These are phyloP conservation scores for Wallacemonas sp. DNA, from an alignment of 208 protist species.

Conservation along the genomic window DNA sequence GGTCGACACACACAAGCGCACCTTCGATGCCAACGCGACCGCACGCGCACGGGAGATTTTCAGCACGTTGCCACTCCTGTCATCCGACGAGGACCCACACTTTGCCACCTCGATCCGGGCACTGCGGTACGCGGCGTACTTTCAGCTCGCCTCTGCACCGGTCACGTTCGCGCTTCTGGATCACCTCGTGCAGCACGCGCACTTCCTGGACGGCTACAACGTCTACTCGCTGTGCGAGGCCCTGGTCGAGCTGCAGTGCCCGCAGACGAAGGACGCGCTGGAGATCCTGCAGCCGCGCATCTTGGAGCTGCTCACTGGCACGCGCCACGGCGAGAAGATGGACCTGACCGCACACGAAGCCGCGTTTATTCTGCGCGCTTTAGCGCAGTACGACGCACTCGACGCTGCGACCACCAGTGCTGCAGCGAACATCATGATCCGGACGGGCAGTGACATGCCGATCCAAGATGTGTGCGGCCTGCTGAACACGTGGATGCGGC, in stretches of 20 bases:
- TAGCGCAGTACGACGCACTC: constrained; percentile 26
- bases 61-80: constrained; percentile 66
- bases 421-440: not conserved
- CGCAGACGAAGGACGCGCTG: constrained; percentile 59
- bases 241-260: constrained; percentile 48
- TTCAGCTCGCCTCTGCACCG: constrained; percentile 39
- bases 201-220: constrained; percentile 60
- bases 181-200: constrained; percentile 71
- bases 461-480: not conserved
- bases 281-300: constrained; percentile 60
- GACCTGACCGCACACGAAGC: constrained; percentile 58
- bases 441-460: not conserved
- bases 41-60: constrained; percentile 49
- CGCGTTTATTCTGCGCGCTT: constrained; percentile 34
- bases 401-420: constrained; percentile 22
- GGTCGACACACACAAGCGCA: constrained; percentile 39
- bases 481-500: constrained; percentile 7
- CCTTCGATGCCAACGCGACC: constrained; percentile 42
- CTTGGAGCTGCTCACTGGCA: constrained; percentile 33
- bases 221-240: constrained; percentile 42
- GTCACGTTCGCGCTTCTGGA: constrained; percentile 74
- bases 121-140: constrained; percentile 66
- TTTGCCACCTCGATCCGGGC: constrained; percentile 50
- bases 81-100: constrained; percentile 69
- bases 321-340: constrained; percentile 2